These are phyloP conservation scores for Ilex paraguariensis DNA, from an alignment of 305 asterid species.

Conservation along the genomic window DNA sequence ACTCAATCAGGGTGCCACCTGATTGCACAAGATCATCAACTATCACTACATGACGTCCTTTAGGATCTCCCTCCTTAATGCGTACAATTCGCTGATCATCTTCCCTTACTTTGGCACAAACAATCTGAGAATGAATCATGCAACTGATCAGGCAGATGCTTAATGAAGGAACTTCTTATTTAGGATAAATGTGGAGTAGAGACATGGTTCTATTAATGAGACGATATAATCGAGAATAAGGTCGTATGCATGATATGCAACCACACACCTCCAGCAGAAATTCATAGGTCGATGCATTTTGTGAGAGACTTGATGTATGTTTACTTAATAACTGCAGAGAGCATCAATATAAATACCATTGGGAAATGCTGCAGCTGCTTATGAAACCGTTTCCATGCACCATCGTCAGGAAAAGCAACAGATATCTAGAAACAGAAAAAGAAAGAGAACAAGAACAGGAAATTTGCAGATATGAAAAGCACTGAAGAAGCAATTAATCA, in stretches of 20 bases:
- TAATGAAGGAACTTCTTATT: too few species aligned
- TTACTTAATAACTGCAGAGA: too few species aligned
- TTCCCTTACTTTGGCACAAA: slow-evolving; percentile 97
- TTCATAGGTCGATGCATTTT: too few species aligned
- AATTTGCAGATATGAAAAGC: too few species aligned
- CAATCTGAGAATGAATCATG: slow-evolving; percentile 46
- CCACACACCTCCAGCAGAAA: too few species aligned
- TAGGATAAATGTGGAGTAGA: too few species aligned
- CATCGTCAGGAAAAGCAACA: slow-evolving; percentile 97
- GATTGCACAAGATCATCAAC: slow-evolving; percentile 99
- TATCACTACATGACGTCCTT: slow-evolving; percentile 93
- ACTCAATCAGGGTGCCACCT: slow-evolving; percentile 85
- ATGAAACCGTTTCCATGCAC: slow-evolving; percentile 99
- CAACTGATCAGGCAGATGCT: slow-evolving; percentile 18
- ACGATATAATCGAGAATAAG: too few species aligned
- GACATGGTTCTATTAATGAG: too few species aligned
- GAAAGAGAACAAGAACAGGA: slow-evolving; percentile 4
- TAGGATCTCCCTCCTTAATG: slow-evolving; percentile 86
- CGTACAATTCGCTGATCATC: slow-evolving; percentile 86
- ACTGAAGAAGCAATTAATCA: too few species aligned
- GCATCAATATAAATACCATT: slow-evolving; percentile 38
- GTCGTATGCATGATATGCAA: too few species aligned
- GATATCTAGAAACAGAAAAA: slow-evolving; percentile 56
- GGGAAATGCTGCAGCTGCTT: slow-evolving; percentile 99
- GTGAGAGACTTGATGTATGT: too few species aligned